Conservation (phyloP, 768 basidiomycete species). For the Vararia minispora region DNA sequence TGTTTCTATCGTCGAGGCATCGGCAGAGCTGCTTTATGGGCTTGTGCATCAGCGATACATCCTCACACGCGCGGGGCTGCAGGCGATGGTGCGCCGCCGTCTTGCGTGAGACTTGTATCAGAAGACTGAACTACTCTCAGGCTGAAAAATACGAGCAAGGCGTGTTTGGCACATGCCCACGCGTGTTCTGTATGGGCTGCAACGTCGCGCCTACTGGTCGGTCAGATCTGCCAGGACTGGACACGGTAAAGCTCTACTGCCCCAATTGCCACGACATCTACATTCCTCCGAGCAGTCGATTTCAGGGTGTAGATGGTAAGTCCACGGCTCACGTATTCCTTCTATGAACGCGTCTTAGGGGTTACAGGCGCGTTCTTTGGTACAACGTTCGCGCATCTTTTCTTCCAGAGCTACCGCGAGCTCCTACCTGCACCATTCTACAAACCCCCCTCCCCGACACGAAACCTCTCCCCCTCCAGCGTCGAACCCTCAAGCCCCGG, state of each 20-base stretch:
- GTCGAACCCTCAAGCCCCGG: constrained; percentile 43
- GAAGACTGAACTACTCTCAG: constrained; percentile 29
- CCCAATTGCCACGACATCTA: constrained; percentile 98
- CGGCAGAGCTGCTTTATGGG: constrained; percentile 94
- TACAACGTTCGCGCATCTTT: constrained; percentile 95
- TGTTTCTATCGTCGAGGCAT: constrained; percentile 95
- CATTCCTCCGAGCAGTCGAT: constrained; percentile 88
- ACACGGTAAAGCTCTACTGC: constrained; percentile 97
- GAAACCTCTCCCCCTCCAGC: constrained; percentile 39
- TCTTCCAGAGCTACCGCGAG: constrained; percentile 97
- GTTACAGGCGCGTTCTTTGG: constrained; percentile 92
- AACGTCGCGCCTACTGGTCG: constrained; percentile 93
- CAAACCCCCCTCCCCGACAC: constrained; percentile 49
- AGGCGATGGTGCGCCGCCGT: constrained; percentile 68
- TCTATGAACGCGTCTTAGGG: constrained; percentile 1
- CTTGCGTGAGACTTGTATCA: constrained; percentile 10
- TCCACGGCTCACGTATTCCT: constrained; percentile 8
- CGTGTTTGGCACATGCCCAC: constrained; percentile 88
- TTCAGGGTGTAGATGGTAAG: constrained; percentile 91
- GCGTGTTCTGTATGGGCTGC: constrained; percentile 84
- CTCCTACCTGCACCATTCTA: constrained; percentile 91
- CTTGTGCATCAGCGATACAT: constrained; percentile 98
- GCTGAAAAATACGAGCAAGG: constrained; percentile 92
- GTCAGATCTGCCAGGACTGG: constrained; percentile 89
- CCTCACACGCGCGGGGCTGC: constrained; percentile 85